A percentile compares a stretch with the other conserved stretches of the same genome.
Conservation (phyloP, 2,329 filamentous ascomycete genomes). For the Nemania abortiva region DNA sequence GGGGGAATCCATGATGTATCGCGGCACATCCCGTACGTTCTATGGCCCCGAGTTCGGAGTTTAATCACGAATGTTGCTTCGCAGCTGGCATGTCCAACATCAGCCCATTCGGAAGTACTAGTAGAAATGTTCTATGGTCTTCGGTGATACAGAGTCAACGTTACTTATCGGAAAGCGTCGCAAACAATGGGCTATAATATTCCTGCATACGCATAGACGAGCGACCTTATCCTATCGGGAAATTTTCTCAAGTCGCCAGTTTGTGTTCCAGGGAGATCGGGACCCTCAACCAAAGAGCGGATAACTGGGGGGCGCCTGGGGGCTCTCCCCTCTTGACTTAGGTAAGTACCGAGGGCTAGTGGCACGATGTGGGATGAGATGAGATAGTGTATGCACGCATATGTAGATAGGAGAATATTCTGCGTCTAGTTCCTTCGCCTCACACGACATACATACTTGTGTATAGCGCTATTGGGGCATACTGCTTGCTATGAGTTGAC, state of each 20-base stretch:
- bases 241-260: conserved; percentile 8
- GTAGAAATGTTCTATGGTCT: conserved; percentile 10
- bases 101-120: conserved; percentile 11
- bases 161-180: conserved; percentile 10
- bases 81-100: conserved; percentile 9
- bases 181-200: conserved; percentile 3
- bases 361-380: conserved; percentile 10
- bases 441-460: conserved; percentile 7
- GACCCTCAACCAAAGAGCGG: not conserved
- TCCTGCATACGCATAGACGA: not conserved
- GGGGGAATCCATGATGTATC: not conserved
- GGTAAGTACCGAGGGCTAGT: conserved; percentile 14
- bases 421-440: conserved; percentile 11
- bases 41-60: conserved; percentile 12
- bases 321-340: not conserved
- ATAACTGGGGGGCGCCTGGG: conserved; percentile 3
- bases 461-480: conserved; percentile 1
- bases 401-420: conserved; percentile 6
- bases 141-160: conserved; percentile 28
- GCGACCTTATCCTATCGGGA: not conserved
- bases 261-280: conserved; percentile 2
- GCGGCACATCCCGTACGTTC: not conserved
- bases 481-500: not conserved
- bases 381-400: not conserved
- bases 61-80: conserved; percentile 11